phyloP scores from a whole-genome alignment of 371 early-diverging fungal species.

The Syncephalis fuscata region DNA sequence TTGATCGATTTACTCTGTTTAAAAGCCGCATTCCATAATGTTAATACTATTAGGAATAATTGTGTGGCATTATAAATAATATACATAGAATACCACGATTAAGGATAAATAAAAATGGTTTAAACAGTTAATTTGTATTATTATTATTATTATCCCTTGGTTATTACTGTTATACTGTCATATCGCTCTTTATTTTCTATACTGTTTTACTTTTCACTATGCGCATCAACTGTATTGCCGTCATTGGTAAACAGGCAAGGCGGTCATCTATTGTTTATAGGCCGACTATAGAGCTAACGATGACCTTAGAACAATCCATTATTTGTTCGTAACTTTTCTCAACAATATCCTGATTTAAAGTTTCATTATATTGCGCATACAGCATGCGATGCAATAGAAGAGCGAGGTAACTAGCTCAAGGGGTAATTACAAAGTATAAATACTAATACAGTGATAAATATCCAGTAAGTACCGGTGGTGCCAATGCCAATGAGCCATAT shows the following conservation, averaged over 20 bases:
- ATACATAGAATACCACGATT: too few relatives aligned
- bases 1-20: conserved; percentile 80
- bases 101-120: too few relatives aligned
- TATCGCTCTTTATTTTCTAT: too few relatives aligned
- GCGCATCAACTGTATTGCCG: conserved; percentile 54
- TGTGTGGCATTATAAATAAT: too few relatives aligned
- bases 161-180: too few relatives aligned
- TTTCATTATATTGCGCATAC: conserved; percentile 81
- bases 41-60: too few relatives aligned
- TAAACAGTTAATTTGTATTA: too few relatives aligned
- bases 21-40: conserved; percentile 70
- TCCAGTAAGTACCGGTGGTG: conserved; percentile 20
- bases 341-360: conserved; percentile 59
- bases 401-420: conserved; percentile 30
- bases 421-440: not conserved
- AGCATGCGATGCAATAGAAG: conserved; percentile 75
- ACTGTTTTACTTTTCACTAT: too few relatives aligned
- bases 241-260: conserved; percentile 42
- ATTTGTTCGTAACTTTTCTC: conserved; percentile 56
- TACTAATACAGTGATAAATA: not conserved
- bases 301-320: conserved; percentile 60
- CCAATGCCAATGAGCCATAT: conserved; percentile 55
- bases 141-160: too few relatives aligned
- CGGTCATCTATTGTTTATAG: not conserved
- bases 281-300: not conserved